Conservation (phyloP, 371 early-diverging fungal species). For the Polyrhizophydium stewartii region DNA sequence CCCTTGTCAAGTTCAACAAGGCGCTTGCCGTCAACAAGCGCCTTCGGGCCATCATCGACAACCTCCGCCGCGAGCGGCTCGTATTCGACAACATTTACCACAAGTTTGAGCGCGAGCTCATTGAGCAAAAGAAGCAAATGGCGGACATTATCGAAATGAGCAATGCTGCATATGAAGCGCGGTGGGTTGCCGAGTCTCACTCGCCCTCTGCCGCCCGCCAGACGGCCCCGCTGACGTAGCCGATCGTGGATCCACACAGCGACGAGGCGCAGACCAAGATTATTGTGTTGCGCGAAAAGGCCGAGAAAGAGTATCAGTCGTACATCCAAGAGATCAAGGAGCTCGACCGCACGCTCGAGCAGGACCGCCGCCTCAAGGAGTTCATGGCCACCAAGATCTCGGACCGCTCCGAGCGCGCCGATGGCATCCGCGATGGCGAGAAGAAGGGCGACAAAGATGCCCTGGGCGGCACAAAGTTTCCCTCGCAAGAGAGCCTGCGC, state of each 20-base stretch:
- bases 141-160: constrained; percentile 54
- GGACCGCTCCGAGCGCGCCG: constrained; percentile 30
- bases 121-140: constrained; percentile 53
- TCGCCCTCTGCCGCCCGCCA: neutral
- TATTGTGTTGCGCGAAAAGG: constrained; percentile 46
- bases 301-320: constrained; percentile 55
- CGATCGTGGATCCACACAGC: no score
- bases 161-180: constrained; percentile 53
- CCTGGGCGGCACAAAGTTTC: constrained; percentile 22
- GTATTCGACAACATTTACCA: constrained; percentile 53
- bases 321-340: constrained; percentile 59
- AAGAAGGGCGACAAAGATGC: constrained; percentile 32
- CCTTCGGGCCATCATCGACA: constrained; percentile 43
- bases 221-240: neutral
- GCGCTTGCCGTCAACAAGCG: constrained; percentile 49
- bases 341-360: constrained; percentile 50
- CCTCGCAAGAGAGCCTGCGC: constrained; percentile 41
- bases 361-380: constrained; percentile 49
- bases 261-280: constrained; percentile 56
- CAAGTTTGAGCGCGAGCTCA: constrained; percentile 49
- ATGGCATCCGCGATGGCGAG: constrained; percentile 5
- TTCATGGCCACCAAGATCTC: constrained; percentile 54
- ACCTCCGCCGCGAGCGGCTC: constrained; percentile 47
- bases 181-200: constrained; percentile 22
- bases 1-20: constrained; percentile 53